phyloP scores from a whole-genome alignment of 2,329 filamentous ascomycete genomes.

The Fusarium tjaetaba region DNA sequence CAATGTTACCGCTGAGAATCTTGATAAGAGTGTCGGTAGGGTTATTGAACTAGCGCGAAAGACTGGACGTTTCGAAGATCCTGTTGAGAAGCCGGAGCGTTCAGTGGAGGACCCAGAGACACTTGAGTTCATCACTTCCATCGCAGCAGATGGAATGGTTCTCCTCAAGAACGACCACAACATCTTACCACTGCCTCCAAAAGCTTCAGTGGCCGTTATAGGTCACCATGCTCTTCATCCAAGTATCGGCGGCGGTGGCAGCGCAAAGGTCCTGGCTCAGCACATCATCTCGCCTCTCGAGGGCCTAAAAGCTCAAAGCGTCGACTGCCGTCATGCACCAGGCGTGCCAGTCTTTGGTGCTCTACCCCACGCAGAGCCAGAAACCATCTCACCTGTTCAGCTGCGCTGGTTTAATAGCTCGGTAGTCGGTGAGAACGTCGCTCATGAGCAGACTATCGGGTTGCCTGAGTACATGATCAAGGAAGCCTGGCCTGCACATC shows the following conservation, averaged over 20 bases:
- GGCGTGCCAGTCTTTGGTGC: background rate
- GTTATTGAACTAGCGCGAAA: background rate
- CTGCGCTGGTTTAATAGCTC: background rate
- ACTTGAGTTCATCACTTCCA: background rate
- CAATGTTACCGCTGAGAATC: background rate
- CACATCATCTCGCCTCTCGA: background rate
- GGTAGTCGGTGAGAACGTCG: background rate
- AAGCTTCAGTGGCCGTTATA: background rate
- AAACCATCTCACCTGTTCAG: background rate
- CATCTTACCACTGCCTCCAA: accelerated
- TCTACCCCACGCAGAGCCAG: background rate
- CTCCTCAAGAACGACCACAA: background rate
- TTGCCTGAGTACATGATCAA: constrained; percentile 9
- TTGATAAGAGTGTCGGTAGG: background rate
- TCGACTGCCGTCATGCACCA: background rate
- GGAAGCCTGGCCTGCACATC: background rate
- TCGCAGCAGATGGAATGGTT: background rate
- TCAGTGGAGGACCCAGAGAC: background rate
- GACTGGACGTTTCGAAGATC: background rate
- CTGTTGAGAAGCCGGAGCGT: background rate
- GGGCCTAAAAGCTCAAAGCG: background rate
- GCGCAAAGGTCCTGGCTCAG: constrained; percentile 6
- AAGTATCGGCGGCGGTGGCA: background rate
- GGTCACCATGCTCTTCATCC: background rate
- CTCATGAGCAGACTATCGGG: background rate